Conservation (phyloP, 2,329 filamentous ascomycete species). For the Xylariaceae sp. region DNA sequence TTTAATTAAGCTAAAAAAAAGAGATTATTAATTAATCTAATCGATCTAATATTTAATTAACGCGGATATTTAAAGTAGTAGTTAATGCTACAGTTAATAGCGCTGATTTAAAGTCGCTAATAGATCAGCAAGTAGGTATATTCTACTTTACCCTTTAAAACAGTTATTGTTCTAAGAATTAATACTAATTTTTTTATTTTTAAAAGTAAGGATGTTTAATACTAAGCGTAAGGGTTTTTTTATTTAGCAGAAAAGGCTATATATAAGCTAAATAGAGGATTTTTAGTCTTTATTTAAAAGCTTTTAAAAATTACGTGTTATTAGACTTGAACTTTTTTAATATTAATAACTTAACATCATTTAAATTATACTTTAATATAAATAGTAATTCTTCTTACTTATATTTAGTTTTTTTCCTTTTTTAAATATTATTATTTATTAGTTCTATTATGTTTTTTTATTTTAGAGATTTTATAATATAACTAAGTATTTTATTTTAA, state of each 20-base stretch:
- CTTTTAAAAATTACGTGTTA: background rate
- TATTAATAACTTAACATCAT: background rate
- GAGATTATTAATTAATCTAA: background rate
- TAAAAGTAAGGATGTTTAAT: too few relatives aligned
- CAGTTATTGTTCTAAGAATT: too few relatives aligned
- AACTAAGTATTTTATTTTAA: background rate
- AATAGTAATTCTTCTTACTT: background rate
- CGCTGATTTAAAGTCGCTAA: background rate
- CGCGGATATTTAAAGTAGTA: background rate
- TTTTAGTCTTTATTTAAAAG: background rate
- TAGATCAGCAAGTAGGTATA: background rate
- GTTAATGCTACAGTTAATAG: background rate
- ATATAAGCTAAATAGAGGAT: background rate
- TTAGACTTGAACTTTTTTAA: background rate
- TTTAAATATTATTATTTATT: background rate
- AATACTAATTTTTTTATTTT: too few relatives aligned
- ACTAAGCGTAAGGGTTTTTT: too few relatives aligned
- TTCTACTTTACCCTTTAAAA: too few relatives aligned
- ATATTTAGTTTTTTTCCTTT: too few relatives aligned
- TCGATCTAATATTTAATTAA: background rate
- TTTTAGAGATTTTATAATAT: background rate
- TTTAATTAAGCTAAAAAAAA: background rate
- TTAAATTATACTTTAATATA: too few relatives aligned
- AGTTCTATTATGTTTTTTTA: background rate
- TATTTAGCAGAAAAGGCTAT: background rate